phyloP scores from a whole-genome alignment of 2,329 filamentous ascomycete genomes.

The Pseudomassariella vexata region DNA sequence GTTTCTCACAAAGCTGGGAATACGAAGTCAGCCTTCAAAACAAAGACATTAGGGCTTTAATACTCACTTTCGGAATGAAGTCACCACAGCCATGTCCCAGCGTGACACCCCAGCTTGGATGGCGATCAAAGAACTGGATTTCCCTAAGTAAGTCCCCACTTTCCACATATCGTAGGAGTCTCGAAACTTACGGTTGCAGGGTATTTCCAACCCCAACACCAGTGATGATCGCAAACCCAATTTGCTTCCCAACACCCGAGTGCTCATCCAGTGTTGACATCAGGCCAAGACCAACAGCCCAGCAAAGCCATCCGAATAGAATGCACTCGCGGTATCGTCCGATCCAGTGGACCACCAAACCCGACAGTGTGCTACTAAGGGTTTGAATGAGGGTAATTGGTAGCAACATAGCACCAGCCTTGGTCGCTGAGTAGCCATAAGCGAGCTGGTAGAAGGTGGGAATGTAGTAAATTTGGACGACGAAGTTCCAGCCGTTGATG shows the following conservation, averaged over 20 bases:
- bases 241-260: slow-evolving; percentile 44
- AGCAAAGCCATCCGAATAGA: slow-evolving; percentile 45
- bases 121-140: slow-evolving; percentile 38
- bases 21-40: too few relatives aligned
- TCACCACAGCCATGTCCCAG: slow-evolving; percentile 36
- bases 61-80: slow-evolving; percentile 36
- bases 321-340: slow-evolving; percentile 49
- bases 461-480: too few relatives aligned
- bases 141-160: too few relatives aligned
- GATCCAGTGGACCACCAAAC: slow-evolving; percentile 45
- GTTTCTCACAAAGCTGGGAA: too few relatives aligned
- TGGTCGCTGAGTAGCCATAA: slow-evolving; percentile 36
- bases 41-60: too few relatives aligned
- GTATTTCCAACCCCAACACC: too few relatives aligned
- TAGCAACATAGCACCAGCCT: slow-evolving; percentile 34
- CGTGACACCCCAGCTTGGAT: slow-evolving; percentile 51
- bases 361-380: slow-evolving; percentile 41
- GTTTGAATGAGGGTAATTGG: slow-evolving; percentile 38
- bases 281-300: slow-evolving; percentile 45
- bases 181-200: too few relatives aligned
- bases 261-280: slow-evolving; percentile 44
- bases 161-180: too few relatives aligned
- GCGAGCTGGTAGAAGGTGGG: slow-evolving; percentile 41
- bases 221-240: too few relatives aligned
- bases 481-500: too few relatives aligned